phyloP scores from a whole-genome alignment of 768 basidiomycete genomes.

The Xerocomus potaroensis region DNA sequence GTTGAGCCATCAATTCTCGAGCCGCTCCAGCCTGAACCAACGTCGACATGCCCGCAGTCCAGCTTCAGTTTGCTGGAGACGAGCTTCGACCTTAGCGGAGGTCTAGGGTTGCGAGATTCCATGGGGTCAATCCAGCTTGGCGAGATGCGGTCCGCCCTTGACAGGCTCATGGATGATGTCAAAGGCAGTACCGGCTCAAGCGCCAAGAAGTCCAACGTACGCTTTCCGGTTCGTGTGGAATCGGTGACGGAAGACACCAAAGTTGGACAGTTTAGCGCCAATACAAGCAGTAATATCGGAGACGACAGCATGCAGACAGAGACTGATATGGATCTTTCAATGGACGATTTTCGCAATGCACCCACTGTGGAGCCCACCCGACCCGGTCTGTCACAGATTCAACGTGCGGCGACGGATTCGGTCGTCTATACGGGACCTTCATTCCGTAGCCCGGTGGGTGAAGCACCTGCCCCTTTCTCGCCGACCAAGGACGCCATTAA shows the following conservation, averaged over 20 bases:
- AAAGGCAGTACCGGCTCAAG: slow-evolving; percentile 24
- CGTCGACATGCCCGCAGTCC: slow-evolving; percentile 6
- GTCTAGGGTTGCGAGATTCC: slow-evolving; percentile 33
- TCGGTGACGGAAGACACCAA: slow-evolving; percentile 31
- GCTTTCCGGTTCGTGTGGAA: slow-evolving; percentile 22
- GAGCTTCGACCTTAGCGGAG: slow-evolving; percentile 23
- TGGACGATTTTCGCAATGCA: slow-evolving; percentile 22
- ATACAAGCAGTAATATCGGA: slow-evolving; percentile 29
- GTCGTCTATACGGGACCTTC: slow-evolving; percentile 29
- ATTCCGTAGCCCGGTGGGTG: slow-evolving; percentile 31
- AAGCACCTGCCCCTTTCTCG: slow-evolving; percentile 38
- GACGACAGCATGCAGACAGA: slow-evolving; percentile 31
- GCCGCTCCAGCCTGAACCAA: slow-evolving; percentile 9
- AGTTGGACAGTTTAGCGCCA: slow-evolving; percentile 32
- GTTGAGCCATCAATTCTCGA: not conserved
- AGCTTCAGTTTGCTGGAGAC: slow-evolving; percentile 19
- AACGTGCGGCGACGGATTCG: slow-evolving; percentile 53
- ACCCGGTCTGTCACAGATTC: slow-evolving; percentile 31
- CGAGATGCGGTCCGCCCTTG: slow-evolving; percentile 71
- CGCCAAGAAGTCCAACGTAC: slow-evolving; percentile 19
- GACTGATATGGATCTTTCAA: slow-evolving; percentile 29
- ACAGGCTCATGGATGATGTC: slow-evolving; percentile 70
- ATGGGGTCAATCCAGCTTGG: slow-evolving; percentile 53
- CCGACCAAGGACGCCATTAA: slow-evolving; percentile 65
- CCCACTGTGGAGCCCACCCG: slow-evolving; percentile 7